Conservation (phyloP, 2,329 filamentous ascomycete species). For the Ophiostoma sp. region DNA sequence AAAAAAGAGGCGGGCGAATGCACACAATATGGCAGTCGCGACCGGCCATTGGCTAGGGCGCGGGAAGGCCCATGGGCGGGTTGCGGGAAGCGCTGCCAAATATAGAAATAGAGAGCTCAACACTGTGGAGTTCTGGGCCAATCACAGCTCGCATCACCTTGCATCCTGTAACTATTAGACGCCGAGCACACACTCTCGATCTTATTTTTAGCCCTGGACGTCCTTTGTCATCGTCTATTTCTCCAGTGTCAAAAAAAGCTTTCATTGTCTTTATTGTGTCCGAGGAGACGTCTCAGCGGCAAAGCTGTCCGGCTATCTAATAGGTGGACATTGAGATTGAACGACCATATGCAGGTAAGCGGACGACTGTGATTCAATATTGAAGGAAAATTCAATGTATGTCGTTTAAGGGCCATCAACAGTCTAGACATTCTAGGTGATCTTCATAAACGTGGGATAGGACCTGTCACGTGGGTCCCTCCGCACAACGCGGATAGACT, state of each 20-base stretch:
- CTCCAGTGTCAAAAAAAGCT: too few species aligned
- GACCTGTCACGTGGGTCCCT: neutral
- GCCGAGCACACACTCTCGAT: conserved; percentile 17
- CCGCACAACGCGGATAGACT: neutral
- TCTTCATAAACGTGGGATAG: neutral
- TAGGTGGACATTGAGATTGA: neutral
- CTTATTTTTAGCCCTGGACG: neutral
- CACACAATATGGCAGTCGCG: conserved; percentile 3
- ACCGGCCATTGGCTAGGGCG: conserved; percentile 17
- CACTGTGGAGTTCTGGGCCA: conserved; percentile 15
- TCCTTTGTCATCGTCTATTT: neutral
- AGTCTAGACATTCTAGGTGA: neutral
- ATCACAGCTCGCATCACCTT: conserved; percentile 28
- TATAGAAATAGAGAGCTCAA: conserved; percentile 19
- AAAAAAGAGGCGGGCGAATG: neutral
- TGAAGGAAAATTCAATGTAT: too few species aligned
- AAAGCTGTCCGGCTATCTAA: neutral
- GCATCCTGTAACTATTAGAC: conserved; percentile 24
- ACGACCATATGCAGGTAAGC: conserved; percentile 1
- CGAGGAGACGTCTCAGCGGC: neutral
- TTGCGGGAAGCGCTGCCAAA: conserved; percentile 22
- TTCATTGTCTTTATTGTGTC: neutral
- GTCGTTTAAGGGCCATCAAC: neutral
- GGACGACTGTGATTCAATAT: neutral
- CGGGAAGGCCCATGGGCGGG: conserved; percentile 12